Evolutionary conservation across 2,329 filamentous ascomycete genomes (phyloP), one percentile per base, ranked within the genome.

Genomic region (Stachybotrys chartarum): DNA sequence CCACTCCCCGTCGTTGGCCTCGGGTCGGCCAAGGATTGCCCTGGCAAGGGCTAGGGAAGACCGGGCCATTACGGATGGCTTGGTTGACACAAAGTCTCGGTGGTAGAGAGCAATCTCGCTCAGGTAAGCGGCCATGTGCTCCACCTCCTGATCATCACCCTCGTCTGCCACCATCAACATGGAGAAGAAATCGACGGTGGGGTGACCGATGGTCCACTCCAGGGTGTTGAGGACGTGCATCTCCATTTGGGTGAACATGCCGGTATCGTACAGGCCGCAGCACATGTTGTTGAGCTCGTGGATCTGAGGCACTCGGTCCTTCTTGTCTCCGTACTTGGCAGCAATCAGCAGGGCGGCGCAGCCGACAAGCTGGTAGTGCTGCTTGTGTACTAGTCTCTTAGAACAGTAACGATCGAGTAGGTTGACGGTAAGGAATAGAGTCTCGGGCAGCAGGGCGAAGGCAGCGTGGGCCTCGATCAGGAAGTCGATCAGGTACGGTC

Each of bases 211-310:
- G 62, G 87, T 85, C 94, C 94, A 99, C 70, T 95, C 91, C 57
- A 99, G 83, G 1, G 94, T 99, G 75, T 97, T 95, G 64, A 99
- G 82, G 44, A 99, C 93, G 72, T 99, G 94, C 92, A 95, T 97
- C 77, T 99, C 94, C 94, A 99, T 99, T 74, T 99, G 94, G 11
- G 92, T 93, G 76, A 99, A 99, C 94, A 99, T 99, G 76, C 96
- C 93, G 52, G 96, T 91, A 66, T 99, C 94, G 75, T 99, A 99
- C 45, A 97, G 82, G 44, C 90, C 92, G 75, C 94, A 97, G 82
- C 94, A 99, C 94, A 99, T 97, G 63, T 93, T 95, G 81, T 96
- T 96, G 61, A 99, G 80, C 72, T 99, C 94, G 70, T 91, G 86
- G 70, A 99, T 95, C 61, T 95, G 94, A 5, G 94, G 94, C n/a